Evolutionary conservation across 345 rosid genomes (phyloP), one percentile per base, ranked within the genome.

Genomic region (Rhizophora apiculata): DNA sequence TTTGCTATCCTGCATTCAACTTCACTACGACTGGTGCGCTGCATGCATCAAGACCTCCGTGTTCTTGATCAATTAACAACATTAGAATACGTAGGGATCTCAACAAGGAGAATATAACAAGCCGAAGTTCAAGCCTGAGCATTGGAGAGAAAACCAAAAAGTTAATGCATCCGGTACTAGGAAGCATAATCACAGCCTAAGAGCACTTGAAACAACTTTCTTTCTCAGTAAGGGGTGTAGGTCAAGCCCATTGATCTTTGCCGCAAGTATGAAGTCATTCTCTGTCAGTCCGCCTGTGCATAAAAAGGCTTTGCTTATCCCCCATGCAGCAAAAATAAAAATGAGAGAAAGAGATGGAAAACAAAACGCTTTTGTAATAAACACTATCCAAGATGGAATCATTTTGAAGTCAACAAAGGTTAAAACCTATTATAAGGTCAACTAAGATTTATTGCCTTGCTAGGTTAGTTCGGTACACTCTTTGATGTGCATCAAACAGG

Each of bases 211-310:
- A 60, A 39, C 32, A n/a, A 56, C 29, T 58, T 69, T 69, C 27
- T 64, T 70, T 73, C 93, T 80, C 62, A 94, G 79, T 21, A 91
- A 84, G 68, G 81, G 82, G 62, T 87, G 90, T 75, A 94, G 74
- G 69, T 84, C 79, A 53, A 91, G 89, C 51, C 68, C 74, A 66
- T 82, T 86, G 83, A 94, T 87, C 85, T 89, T 89, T 15, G 96
- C 88, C 63, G 97, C 97, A 39, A 94, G 96, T 74, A 94, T 89
- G 83, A 89, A 89, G 86, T 94, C 98, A 68, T 91, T 94, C 73
- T 94, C 98, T 10, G 71, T 64, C 6, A 61, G 76, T 65, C 67
- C 62, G 67, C 87, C 97, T 90, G 85, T 58, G 68, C 68, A 82
- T 63, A 4, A 19, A 16, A 2, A 64, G 51, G 63, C 62, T 58